Percentiles rank a stretch among this genome's conserved stretches.
Evolutionary conservation across 805 yeast species (phyloP).

Genomic region (Candida anglica): DNA sequence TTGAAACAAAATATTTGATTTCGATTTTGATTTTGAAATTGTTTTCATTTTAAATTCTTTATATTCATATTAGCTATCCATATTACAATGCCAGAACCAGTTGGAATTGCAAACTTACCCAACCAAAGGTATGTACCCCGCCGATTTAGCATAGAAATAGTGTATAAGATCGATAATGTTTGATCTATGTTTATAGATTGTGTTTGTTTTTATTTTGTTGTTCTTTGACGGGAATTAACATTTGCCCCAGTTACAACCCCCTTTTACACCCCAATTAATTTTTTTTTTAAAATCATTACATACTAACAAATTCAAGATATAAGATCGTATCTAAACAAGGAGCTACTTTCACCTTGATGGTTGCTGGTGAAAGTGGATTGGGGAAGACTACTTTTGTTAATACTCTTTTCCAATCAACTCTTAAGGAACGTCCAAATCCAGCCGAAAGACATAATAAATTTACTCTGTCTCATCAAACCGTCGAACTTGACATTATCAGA

Average conservation of each 20-base stretch:
- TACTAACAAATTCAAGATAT: conserved; percentile 52
- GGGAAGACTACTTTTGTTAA: conserved; percentile 92
- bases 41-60: too few species aligned
- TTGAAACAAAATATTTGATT: too few species aligned
- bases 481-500: conserved; percentile 72
- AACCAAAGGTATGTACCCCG: conserved; percentile 63
- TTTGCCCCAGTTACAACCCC: too few species aligned
- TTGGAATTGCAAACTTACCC: conserved; percentile 71
- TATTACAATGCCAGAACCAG: conserved; percentile 46
- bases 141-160: too few species aligned
- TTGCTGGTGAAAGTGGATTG: conserved; percentile 87
- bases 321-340: conserved; percentile 74
- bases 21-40: too few species aligned
- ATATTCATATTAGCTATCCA: too few species aligned
- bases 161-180: too few species aligned
- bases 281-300: too few species aligned
- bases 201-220: not conserved
- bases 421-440: conserved; percentile 56
- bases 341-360: conserved; percentile 75
- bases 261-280: too few species aligned
- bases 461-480: conserved; percentile 55
- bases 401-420: conserved; percentile 73
- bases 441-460: conserved; percentile 57
- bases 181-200: not conserved
- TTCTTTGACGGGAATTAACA: too few species aligned